Percentiles rank a stretch among this genome's conserved stretches.
phyloP scores from a whole-genome alignment of 225 moss, liverwort and hornwort genomes.

The Sphagnum contortum region DNA sequence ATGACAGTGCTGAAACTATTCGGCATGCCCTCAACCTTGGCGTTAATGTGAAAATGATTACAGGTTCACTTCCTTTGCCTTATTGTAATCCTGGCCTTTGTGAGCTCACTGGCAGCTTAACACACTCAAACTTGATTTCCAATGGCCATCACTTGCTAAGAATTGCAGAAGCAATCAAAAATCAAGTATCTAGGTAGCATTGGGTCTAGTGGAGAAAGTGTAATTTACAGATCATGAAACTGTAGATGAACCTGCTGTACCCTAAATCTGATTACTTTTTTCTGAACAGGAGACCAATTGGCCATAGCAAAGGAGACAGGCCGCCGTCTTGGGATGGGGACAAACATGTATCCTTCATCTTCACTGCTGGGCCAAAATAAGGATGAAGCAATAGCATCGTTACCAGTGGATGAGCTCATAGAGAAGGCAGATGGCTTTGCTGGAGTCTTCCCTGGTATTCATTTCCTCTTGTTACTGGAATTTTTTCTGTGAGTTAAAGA shows the following conservation, averaged over 20 bases:
- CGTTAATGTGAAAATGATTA: constrained; percentile 80
- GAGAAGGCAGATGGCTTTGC: constrained; percentile 87
- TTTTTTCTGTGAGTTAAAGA: too few relatives aligned
- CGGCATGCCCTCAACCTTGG: constrained; percentile 60
- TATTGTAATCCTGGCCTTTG: neutral
- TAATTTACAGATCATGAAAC: too few relatives aligned
- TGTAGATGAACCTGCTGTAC: too few relatives aligned
- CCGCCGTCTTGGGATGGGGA: constrained; percentile 68
- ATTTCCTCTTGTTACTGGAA: neutral
- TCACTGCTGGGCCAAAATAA: constrained; percentile 36
- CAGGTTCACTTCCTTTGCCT: constrained; percentile 18
- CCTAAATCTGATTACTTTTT: too few relatives aligned
- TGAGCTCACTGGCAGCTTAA: neutral
- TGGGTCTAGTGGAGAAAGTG: too few relatives aligned
- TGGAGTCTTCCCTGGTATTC: constrained; percentile 67
- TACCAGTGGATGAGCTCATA: constrained; percentile 63
- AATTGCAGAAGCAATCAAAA: too few relatives aligned
- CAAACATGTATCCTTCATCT: constrained; percentile 80
- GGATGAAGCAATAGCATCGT: constrained; percentile 35
- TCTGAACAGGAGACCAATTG: constrained; percentile 45
- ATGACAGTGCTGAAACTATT: constrained; percentile 77
- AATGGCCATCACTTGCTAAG: too few relatives aligned
- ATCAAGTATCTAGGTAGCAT: too few relatives aligned
- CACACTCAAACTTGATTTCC: too few relatives aligned
- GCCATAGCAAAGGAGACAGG: constrained; percentile 81